Evolutionary conservation across 805 yeast genomes (phyloP), one percentile per base, ranked within the genome.

Genomic region (Pichia exigua): DNA sequence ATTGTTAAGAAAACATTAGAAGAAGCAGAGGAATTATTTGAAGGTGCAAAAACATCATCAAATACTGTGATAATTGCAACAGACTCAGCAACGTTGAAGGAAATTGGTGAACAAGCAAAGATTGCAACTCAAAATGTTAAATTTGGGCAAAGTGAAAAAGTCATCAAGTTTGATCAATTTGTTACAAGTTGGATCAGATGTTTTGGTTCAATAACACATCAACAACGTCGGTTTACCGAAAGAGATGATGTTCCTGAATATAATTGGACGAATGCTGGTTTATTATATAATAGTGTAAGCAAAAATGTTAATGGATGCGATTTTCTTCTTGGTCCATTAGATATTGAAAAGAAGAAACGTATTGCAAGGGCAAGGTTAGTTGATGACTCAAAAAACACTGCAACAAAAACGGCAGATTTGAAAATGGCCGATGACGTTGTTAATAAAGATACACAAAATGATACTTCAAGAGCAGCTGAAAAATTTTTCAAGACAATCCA

Each of bases 241-340:
- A 6, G 17, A 17, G 26, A 38, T 42, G 28, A 30, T 5, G 32
- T 52, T 21, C 51, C 72, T 30, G 71, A 72, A 21, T 73, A 73
- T 56, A 75, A 84, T 61, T 85, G 91, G 88, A 64, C 77, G 40
- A 69, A 72, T 48, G 62, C 84, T 24, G 91, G 90, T 0, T 64
- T 76, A 2, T 61, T 81, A 30, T 78, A 73, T 56, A 67, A 74
- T 54, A 65, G 72, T 54, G 61, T 74, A 35, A 76, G 84, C 51
- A 61, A 61, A 4, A 72, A 74, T 47, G 74, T 85, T 0, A 65
- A 73, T 0, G 74, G 79, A 0, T 68, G 74, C 21, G 86, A 83
- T 55, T 87, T 84, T 61, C 65, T 88, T 54, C 69, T 82, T 49
- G 95, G 95, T 0, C 90, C 95, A 0, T 67, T 87, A 42, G 80